Evolutionary conservation across 2,329 filamentous ascomycete species (phyloP), one percentile per base, ranked within the genome.

Genomic region (Exophiala spinifera): DNA sequence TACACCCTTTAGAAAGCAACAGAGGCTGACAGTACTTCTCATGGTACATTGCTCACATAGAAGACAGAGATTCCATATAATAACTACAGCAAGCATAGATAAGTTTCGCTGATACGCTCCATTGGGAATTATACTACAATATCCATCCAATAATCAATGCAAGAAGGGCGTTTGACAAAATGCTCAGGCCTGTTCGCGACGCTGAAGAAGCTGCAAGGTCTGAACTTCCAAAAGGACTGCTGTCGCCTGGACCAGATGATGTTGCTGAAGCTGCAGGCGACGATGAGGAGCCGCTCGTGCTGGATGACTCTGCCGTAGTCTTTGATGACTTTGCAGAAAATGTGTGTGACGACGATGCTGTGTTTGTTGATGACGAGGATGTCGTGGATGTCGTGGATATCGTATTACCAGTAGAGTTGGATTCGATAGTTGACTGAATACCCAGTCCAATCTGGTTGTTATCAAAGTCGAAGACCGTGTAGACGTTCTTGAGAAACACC

Each of bases 401-500:
- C 14, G 25, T 17, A 37, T 28, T 42, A 11, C 80, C 21, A 63
- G 42, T 49, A 75, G 45, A 84, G 69, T 11, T 70, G 70, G 44
- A 80, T 17, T 46, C 42, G 19, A 57, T 42, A 46, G 39, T 42
- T 21, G 59, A 48, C 14, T 40, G 44, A 17, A 65, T 53, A 4
- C 55, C 45, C 39, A 61, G 57, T 2, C 74, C 74, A 36, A 76
- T 66, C 39, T 67, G 65, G 33, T 63, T 64, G 34, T 73, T 65
- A 46, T 92, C 89, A 49, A 82, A 82, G 68, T 96, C 91, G 67
- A 95, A 95, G 20, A 94, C 85, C 1, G 83, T 78, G 67, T 95
- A 95, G 14, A 95, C 90, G 63, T 95, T 95, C 74, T 95, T 95
- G 57, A 96, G 72, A 64, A 95, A 95, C 1, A 87, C 82, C 61